These are phyloP conservation scores for Moelleriella libera DNA, from an alignment of 2,329 filamentous ascomycete genomes.

Conservation along the genomic window DNA sequence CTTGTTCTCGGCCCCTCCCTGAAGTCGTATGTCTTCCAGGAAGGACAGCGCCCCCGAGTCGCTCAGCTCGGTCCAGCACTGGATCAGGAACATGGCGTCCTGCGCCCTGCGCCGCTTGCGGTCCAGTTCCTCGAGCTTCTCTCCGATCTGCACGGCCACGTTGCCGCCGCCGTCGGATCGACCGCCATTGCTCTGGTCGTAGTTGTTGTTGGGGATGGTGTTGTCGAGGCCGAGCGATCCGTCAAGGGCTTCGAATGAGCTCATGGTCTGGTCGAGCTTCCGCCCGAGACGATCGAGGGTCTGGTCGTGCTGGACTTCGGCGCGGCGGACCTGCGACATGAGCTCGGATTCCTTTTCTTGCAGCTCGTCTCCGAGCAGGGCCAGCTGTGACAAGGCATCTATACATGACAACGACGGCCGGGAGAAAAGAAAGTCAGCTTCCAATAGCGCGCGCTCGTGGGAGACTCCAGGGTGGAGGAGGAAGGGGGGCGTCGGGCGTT, in stretches of 20 bases:
- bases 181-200: background rate
- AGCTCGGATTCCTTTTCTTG: constrained; percentile 86
- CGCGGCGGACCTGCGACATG: constrained; percentile 74
- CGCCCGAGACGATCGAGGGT: constrained; percentile 77
- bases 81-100: constrained; percentile 88
- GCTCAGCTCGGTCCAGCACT: constrained; percentile 93
- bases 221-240: constrained; percentile 54
- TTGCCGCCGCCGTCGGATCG: constrained; percentile 55
- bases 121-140: constrained; percentile 86
- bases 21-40: constrained; percentile 77
- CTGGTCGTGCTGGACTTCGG: constrained; percentile 82
- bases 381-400: constrained; percentile 56
- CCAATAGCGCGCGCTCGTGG: background rate
- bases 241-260: constrained; percentile 82
- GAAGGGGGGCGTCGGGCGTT: too few species aligned
- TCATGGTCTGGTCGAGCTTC: constrained; percentile 85
- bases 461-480: too few species aligned
- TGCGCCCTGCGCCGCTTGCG: constrained; percentile 78
- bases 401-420: background rate
- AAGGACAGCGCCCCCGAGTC: constrained; percentile 75
- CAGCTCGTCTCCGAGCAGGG: constrained; percentile 64
- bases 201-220: background rate
- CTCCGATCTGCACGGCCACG: constrained; percentile 86
- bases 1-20: constrained; percentile 80
- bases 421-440: background rate